Evolutionary conservation across 1,139 yeast species (phyloP).

Genomic region (Trichomonascaceae sp.): DNA sequence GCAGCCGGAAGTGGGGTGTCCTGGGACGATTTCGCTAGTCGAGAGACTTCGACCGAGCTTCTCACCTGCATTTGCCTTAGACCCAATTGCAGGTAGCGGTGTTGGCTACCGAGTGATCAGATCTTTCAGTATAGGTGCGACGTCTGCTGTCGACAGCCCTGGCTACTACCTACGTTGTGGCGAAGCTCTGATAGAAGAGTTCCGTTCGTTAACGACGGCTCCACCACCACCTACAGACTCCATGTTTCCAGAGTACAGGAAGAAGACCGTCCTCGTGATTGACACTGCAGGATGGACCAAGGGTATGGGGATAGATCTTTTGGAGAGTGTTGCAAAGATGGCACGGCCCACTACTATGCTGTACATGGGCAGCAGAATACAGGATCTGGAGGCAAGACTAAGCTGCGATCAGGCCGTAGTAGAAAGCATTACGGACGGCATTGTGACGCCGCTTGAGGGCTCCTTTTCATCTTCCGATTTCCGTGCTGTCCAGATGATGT

Average conservation of each 20-base stretch:
- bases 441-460: too few species aligned
- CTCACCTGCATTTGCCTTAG: slow-evolving; percentile 20
- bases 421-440: too few species aligned
- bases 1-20: slow-evolving; percentile 67
- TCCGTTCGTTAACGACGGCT: slow-evolving; percentile 8
- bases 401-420: too few species aligned
- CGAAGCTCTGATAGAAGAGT: slow-evolving; percentile 30
- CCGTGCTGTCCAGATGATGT: slow-evolving; percentile 20
- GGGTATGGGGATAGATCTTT: slow-evolving; percentile 68
- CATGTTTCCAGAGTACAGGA: too few species aligned
- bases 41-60: slow-evolving; percentile 17
- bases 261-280: slow-evolving; percentile 37
- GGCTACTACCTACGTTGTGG: slow-evolving; percentile 37
- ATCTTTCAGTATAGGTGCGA: slow-evolving; percentile 52
- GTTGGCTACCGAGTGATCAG: slow-evolving; percentile 13
- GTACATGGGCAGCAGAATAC: too few species aligned
- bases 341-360: too few species aligned
- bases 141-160: slow-evolving; percentile 64
- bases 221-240: too few species aligned
- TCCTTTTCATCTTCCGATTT: slow-evolving; percentile 22
- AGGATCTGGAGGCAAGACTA: too few species aligned
- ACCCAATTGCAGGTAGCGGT: not conserved
- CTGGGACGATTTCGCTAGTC: slow-evolving; percentile 58
- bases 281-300: slow-evolving; percentile 93
- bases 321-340: slow-evolving; percentile 34